Evolutionary conservation across 495 filamentous ascomycete genomes (phyloP).

Genomic region (Penicillium simplicissimum): DNA sequence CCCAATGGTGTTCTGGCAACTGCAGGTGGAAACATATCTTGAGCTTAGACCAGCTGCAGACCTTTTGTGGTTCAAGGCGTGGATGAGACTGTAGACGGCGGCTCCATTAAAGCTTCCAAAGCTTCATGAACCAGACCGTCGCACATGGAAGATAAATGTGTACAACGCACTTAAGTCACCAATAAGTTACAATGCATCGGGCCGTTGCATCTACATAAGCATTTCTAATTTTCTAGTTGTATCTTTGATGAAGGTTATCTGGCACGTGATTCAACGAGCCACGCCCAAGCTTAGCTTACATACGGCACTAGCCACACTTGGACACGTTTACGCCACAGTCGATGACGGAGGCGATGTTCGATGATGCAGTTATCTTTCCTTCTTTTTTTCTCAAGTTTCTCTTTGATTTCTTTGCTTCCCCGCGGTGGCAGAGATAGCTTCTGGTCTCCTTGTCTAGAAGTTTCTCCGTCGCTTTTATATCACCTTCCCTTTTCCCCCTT

Average conservation of each 20-base stretch:
- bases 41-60: too few relatives aligned
- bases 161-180: too few relatives aligned
- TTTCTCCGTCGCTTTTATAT: not conserved
- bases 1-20: too few relatives aligned
- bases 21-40: too few relatives aligned
- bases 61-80: too few relatives aligned
- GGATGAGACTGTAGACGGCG: too few relatives aligned
- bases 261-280: not conserved
- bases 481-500: slow-evolving; percentile 7
- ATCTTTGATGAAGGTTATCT: not conserved
- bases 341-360: slow-evolving; percentile 34
- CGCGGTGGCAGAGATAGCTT: slow-evolving; percentile 8
- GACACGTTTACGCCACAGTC: slow-evolving; percentile 23
- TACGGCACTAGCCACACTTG: slow-evolving; percentile 23
- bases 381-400: slow-evolving; percentile 12
- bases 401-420: slow-evolving; percentile 12
- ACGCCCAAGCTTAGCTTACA: slow-evolving; percentile 4
- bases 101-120: too few relatives aligned
- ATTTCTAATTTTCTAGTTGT: not conserved
- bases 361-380: slow-evolving; percentile 19
- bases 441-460: not conserved
- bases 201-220: not conserved
- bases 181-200: too few relatives aligned
- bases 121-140: too few relatives aligned
- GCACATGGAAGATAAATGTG: too few relatives aligned